phyloP scores from a whole-genome alignment of 2,329 filamentous ascomycete genomes.

The Macroventuria anomochaeta region DNA sequence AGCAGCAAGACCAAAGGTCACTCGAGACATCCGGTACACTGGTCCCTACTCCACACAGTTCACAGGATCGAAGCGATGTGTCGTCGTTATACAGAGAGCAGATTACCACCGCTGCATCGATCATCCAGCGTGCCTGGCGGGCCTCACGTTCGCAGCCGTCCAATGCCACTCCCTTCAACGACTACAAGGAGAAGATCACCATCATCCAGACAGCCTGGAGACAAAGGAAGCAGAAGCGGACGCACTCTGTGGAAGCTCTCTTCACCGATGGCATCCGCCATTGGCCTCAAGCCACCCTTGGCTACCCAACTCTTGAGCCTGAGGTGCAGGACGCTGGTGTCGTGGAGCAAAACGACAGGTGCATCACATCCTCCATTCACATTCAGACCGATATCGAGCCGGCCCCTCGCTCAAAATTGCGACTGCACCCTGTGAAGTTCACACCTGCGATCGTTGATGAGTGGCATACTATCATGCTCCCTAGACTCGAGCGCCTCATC shows the following conservation, averaged over 20 bases:
- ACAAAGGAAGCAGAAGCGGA: slow-evolving; percentile 39
- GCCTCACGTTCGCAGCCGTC: slow-evolving; percentile 32
- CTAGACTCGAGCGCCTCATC: slow-evolving; percentile 74
- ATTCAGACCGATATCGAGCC: slow-evolving; percentile 44
- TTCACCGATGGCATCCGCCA: slow-evolving; percentile 41
- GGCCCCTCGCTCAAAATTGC: slow-evolving; percentile 42
- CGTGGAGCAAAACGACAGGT: slow-evolving; percentile 27
- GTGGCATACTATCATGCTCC: slow-evolving; percentile 75
- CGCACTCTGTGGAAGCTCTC: slow-evolving; percentile 41
- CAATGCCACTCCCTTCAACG: slow-evolving; percentile 35
- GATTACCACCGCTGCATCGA: slow-evolving; percentile 39
- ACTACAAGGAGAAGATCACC: slow-evolving; percentile 49
- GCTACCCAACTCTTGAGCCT: slow-evolving; percentile 44
- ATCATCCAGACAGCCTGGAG: slow-evolving; percentile 50
- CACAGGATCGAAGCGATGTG: slow-evolving; percentile 35
- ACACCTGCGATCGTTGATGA: slow-evolving; percentile 69
- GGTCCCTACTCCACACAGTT: slow-evolving; percentile 36
- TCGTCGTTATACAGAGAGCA: slow-evolving; percentile 37
- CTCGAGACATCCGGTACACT: slow-evolving; percentile 38
- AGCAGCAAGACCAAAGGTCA: slow-evolving; percentile 27
- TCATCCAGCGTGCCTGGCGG: slow-evolving; percentile 48
- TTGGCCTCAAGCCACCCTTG: slow-evolving; percentile 44
- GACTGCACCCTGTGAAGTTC: slow-evolving; percentile 58
- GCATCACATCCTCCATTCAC: slow-evolving; percentile 41
- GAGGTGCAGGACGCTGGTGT: slow-evolving; percentile 30